Percentiles rank a stretch among this genome's conserved stretches.
Conservation (phyloP, 441 rosid species). For the Biscutella laevigata region DNA sequence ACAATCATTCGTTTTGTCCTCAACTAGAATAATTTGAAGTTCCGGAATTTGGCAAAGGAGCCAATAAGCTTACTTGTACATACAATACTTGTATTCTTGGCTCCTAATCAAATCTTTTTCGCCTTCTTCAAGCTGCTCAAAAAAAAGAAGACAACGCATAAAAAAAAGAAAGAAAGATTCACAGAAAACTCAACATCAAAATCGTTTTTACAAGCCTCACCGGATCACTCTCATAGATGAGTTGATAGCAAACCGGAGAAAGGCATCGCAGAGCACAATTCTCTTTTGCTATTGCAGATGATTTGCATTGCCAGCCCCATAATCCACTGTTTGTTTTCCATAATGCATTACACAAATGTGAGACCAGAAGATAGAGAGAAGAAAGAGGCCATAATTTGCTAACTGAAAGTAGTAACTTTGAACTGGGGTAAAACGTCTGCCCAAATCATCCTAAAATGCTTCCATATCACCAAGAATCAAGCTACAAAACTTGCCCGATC, state of each 20-base stretch:
- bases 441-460: neutral
- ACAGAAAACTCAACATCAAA: neutral
- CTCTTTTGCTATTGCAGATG: slow-evolving; percentile 60
- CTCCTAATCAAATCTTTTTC: slow-evolving; percentile 67
- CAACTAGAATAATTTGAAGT: neutral
- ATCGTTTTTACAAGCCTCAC: slow-evolving; percentile 32
- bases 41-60: neutral
- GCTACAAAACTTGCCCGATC: neutral
- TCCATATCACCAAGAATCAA: neutral
- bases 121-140: slow-evolving; percentile 77
- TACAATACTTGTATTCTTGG: slow-evolving; percentile 82
- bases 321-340: slow-evolving; percentile 51
- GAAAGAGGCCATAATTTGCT: neutral
- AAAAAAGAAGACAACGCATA: slow-evolving; percentile 4
- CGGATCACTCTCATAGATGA: slow-evolving; percentile 77
- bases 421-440: neutral
- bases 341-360: slow-evolving; percentile 12
- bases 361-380: no score
- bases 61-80: slow-evolving; percentile 62
- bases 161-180: neutral
- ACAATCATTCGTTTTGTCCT: neutral
- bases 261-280: slow-evolving; percentile 81
- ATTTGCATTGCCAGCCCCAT: slow-evolving; percentile 76
- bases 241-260: slow-evolving; percentile 68
- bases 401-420: neutral